phyloP scores from a whole-genome alignment of 2,329 filamentous ascomycete species.

The Coleophoma eucalyptorum region DNA sequence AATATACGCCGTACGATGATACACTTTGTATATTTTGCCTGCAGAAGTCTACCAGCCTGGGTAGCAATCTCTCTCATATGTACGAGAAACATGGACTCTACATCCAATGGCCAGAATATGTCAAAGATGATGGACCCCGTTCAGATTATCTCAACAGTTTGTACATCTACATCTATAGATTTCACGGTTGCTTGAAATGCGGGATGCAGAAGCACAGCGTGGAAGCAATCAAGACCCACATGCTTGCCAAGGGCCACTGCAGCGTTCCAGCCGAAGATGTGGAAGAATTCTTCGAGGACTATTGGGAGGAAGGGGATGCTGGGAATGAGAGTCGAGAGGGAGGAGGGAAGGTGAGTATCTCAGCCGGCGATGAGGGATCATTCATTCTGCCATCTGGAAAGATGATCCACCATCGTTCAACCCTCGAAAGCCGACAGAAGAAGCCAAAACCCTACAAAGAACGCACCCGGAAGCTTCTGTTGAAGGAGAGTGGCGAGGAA shows the following conservation, averaged over 20 bases:
- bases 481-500: background rate
- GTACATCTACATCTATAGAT: constrained; percentile 42
- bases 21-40: constrained; percentile 40
- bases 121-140: constrained; percentile 38
- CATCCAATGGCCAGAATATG: constrained; percentile 30
- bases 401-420: constrained; percentile 26
- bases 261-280: constrained; percentile 33
- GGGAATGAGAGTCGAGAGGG: background rate
- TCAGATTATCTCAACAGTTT: constrained; percentile 43
- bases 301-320: constrained; percentile 5
- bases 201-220: constrained; percentile 36
- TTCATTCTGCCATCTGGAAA: constrained; percentile 33
- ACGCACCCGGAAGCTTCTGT: background rate
- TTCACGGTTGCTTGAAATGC: constrained; percentile 48
- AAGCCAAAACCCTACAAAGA: background rate
- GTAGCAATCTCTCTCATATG: constrained; percentile 43
- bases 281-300: constrained; percentile 35
- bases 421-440: background rate
- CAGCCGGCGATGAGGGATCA: constrained; percentile 21
- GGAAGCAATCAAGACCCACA: constrained; percentile 46
- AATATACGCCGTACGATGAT: background rate
- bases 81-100: constrained; percentile 41
- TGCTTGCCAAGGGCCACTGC: constrained; percentile 45
- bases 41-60: constrained; percentile 22
- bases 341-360: background rate